These are phyloP conservation scores for Lactarius tabidus DNA, from an alignment of 768 basidiomycete genomes.

Conservation along the genomic window DNA sequence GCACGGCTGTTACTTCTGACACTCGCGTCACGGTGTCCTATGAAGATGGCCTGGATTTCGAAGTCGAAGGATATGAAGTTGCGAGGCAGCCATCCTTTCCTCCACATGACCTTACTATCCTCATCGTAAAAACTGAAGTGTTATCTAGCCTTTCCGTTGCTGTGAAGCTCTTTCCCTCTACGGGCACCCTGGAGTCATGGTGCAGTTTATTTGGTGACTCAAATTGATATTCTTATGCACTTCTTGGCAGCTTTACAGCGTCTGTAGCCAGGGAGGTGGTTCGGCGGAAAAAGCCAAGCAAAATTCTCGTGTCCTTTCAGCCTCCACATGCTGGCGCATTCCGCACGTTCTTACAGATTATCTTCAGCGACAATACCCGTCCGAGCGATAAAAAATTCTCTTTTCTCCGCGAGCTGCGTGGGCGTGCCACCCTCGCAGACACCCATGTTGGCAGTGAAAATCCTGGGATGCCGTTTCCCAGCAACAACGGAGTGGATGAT, in stretches of 20 bases:
- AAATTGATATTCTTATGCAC: neutral
- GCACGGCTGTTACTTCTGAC: neutral
- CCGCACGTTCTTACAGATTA: neutral
- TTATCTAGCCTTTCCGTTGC: neutral
- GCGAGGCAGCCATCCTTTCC: neutral
- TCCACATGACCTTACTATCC: neutral
- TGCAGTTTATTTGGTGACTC: neutral
- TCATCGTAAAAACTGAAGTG: neutral
- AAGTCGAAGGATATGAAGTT: neutral
- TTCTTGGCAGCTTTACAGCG: slow-evolving; percentile 1
- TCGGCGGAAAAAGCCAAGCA: neutral
- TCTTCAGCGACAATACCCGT: slow-evolving; percentile 1
- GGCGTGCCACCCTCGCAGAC: neutral
- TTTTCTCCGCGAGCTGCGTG: slow-evolving; percentile 11
- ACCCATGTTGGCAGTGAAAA: neutral
- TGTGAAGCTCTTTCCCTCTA: neutral
- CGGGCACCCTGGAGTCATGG: neutral
- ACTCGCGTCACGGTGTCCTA: slow-evolving; percentile 1
- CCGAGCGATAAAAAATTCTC: neutral
- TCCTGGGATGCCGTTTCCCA: neutral
- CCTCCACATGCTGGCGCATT: slow-evolving; percentile 1
- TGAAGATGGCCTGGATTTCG: slow-evolving; percentile 13
- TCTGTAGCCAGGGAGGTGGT: neutral
- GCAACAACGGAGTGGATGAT: neutral
- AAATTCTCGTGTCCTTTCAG: slow-evolving; percentile 5